Evolutionary conservation across 1,284 basidiomycete genomes (phyloP), one percentile per base, ranked within the genome.

Genomic region (Malassezia vespertilionis): DNA sequence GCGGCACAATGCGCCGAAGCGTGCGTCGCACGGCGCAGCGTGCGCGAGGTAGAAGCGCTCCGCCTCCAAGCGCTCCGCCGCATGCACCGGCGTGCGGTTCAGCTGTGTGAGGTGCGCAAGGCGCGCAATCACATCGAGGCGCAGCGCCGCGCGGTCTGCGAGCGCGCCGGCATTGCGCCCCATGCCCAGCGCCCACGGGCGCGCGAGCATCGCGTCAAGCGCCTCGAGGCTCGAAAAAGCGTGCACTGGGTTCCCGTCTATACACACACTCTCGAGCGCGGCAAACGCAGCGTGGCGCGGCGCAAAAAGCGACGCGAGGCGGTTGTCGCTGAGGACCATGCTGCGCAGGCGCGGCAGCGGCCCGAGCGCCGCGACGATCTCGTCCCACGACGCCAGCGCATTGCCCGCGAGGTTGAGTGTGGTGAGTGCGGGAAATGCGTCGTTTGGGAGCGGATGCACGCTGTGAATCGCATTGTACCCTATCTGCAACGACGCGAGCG

Each of bases 321-420:
- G 58, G 63, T 86, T 87, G 18, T 76, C 77, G 18, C 83, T 77
- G 41, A 93, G 73, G 48, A 87, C 74, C 33, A 91, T 74, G 22
- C 77, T 79, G 50, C 77, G 71, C 30, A 86, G 73, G 28, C 79
- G 81, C 49, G 76, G 65, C 44, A 83, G 77, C 15, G 66, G 54
- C 15, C 56, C 56, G 21, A 86, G 62, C 5, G 78, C 75, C 18
- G 67, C 45, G 45, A 74, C 76, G 1, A 80, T 69, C 38, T 77
- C 72, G 22, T 61, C 54, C 84, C 85, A 89, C 52, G 79, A 73
- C 2, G 61, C 60, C 24, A 86, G 75, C 9, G 71, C 50, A 73
- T 91, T 91, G 34, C 75, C 77, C 58, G 86, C 84, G 24, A 93
- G 73, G 65, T 87, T 88, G 49, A 93, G 71, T 21, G 74, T 37